A percentile compares a stretch with the other conserved stretches of the same genome.
These are phyloP conservation scores for Macrolepiota fuliginosa DNA, from an alignment of 768 basidiomycete genomes.

Conservation along the genomic window DNA sequence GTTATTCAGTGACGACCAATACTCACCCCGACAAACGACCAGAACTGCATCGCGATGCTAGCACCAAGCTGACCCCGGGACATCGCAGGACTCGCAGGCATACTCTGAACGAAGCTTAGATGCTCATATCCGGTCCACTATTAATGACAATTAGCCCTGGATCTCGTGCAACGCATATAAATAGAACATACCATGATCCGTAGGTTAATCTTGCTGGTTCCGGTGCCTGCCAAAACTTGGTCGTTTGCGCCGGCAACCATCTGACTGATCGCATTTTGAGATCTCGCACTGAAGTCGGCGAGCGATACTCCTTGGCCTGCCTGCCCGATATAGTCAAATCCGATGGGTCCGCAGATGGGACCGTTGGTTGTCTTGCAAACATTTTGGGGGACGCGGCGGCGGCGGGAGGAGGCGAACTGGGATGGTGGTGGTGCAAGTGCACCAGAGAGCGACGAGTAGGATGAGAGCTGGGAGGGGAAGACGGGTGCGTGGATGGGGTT, in stretches of 20 bases:
- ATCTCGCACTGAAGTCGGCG: slow-evolving; percentile 10
- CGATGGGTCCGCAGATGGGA: slow-evolving; percentile 26
- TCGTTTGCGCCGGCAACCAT: slow-evolving; percentile 15
- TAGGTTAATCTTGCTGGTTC: slow-evolving; percentile 8
- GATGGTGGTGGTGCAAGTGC: slow-evolving; percentile 4
- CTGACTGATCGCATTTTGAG: slow-evolving; percentile 8
- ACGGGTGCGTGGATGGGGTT: slow-evolving; percentile 13
- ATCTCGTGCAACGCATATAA: neutral
- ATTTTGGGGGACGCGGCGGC: slow-evolving; percentile 10
- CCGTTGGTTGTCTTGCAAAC: slow-evolving; percentile 20
- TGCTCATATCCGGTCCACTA: slow-evolving; percentile 17
- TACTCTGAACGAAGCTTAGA: slow-evolving; percentile 9
- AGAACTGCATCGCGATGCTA: slow-evolving; percentile 27
- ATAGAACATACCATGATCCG: slow-evolving; percentile 14
- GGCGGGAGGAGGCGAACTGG: neutral
- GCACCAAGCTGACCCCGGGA: slow-evolving; percentile 42
- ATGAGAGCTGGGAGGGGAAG: slow-evolving; percentile 12
- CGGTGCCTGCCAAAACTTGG: slow-evolving; percentile 8
- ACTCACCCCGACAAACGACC: slow-evolving; percentile 10
- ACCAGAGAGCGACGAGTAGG: slow-evolving; percentile 7
- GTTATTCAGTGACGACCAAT: neutral
- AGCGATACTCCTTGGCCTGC: slow-evolving; percentile 42
- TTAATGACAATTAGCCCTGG: neutral
- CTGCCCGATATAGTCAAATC: slow-evolving; percentile 41
- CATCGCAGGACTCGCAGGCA: slow-evolving; percentile 22